These are phyloP conservation scores for Drosera spatulata DNA, from an alignment of 179 eudicot species.

Conservation along the genomic window DNA sequence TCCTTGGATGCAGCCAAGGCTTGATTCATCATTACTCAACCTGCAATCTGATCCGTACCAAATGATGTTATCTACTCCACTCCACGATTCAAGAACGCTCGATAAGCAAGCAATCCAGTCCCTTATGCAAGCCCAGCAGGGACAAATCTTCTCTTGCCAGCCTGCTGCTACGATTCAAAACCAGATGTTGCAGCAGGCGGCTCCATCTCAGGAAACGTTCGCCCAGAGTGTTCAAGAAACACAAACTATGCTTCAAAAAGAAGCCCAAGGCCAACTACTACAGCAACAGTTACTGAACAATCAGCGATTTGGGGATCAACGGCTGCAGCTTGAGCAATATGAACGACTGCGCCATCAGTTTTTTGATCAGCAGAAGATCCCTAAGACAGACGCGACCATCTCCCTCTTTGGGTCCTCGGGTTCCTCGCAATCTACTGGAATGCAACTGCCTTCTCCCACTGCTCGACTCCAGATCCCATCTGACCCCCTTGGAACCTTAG, in stretches of 20 bases:
- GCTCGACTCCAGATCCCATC: conserved; percentile 32
- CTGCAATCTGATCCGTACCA: conserved; percentile 62
- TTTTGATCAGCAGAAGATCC: conserved; percentile 18
- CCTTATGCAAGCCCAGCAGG: conserved; percentile 35
- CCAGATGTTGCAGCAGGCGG: conserved; percentile 24
- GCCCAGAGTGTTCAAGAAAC: conserved; percentile 18
- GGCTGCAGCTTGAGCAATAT: conserved; percentile 3
- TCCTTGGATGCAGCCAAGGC: conserved; percentile 87
- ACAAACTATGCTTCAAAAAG: conserved; percentile 17
- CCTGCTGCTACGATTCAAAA: conserved; percentile 16
- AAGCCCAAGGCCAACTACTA: conserved; percentile 22
- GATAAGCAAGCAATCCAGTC: conserved; percentile 39
- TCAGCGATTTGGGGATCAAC: neutral
- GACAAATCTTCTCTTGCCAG: conserved; percentile 17
- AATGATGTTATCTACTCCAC: conserved; percentile 64
- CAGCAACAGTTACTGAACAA: conserved; percentile 36
- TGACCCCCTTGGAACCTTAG: conserved; percentile 23
- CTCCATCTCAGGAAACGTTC: conserved; percentile 25
- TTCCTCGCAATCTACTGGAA: conserved; percentile 26
- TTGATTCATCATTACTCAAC: conserved; percentile 32
- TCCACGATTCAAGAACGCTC: conserved; percentile 43
- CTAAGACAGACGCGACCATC: conserved; percentile 15
- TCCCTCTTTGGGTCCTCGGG: conserved; percentile 31
- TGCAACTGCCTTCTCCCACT: conserved; percentile 32
- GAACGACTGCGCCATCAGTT: conserved; percentile 12